A percentile compares a stretch with the other conserved stretches of the same genome.
phyloP scores from a whole-genome alignment of 331 rosid genomes.

The Quercus phellos region DNA sequence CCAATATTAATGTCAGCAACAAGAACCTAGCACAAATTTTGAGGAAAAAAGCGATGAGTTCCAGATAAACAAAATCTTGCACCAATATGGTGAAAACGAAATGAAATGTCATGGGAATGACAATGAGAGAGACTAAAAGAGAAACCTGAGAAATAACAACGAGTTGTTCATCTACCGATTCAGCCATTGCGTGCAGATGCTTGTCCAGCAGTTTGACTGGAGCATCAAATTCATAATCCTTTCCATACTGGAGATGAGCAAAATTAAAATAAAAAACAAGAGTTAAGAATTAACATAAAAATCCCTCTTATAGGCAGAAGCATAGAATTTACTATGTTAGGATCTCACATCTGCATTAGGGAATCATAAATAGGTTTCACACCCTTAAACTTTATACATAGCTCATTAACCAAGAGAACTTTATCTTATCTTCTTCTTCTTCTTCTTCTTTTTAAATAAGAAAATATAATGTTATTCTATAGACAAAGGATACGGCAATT shows the following conservation, averaged over 20 bases:
- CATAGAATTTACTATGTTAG: neutral
- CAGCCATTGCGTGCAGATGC: slow-evolving; percentile 74
- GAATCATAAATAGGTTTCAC: slow-evolving; percentile 7
- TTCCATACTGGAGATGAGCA: slow-evolving; percentile 59
- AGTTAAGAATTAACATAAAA: neutral
- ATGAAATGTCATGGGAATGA: neutral
- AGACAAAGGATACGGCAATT: too few species aligned
- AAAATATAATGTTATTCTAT: too few species aligned
- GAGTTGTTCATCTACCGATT: slow-evolving; percentile 66
- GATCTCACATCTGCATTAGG: neutral
- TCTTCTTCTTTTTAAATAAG: too few species aligned
- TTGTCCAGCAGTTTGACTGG: slow-evolving; percentile 84
- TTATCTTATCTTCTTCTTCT: neutral
- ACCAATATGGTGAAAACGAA: neutral
- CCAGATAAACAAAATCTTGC: neutral
- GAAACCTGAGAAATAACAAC: slow-evolving; percentile 77
- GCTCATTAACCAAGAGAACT: neutral
- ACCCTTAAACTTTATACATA: neutral
- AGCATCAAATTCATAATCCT: slow-evolving; percentile 73
- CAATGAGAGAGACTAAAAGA: neutral
- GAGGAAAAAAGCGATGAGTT: neutral
- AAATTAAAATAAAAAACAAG: slow-evolving; percentile 8
- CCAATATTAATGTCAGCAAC: slow-evolving; percentile 88
- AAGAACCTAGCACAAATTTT: slow-evolving; percentile 50
- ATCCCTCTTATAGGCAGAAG: slow-evolving; percentile 8